Base-by-base conservation (phyloP, 257 asterid species). In the Solanum sparsipilum region DNA sequence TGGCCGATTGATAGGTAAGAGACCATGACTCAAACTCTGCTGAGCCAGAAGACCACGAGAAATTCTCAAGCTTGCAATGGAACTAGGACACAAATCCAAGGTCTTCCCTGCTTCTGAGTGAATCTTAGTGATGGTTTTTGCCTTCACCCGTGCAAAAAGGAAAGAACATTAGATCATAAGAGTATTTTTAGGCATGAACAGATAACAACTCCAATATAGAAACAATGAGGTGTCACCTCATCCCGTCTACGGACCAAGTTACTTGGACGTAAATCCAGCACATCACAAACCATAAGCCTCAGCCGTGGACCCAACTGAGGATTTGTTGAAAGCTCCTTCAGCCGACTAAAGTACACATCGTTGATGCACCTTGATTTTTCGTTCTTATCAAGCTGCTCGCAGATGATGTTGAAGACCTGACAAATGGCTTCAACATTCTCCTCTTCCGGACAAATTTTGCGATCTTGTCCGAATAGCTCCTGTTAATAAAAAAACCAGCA, bases 171-270 rank as follows among this genome's bases (percentile, higher is more conserved):
- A n/a, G 20, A 27, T 18, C 46, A 41, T 29, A 21, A 58, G 88
- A 87, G 27, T 16, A 74, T 21, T 35, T 46, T 35, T 38, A 6
- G 46, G 78, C 15, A 38, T 18, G 31, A 27, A 78, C 4, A 60
- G 88, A 1, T 3, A 86, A 52, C 39, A 86, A 83, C 25, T 29
- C 8, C 27, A 67, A 10, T 41, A 35, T 58, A 83, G 41, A 56
- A 58, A 20, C 25, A 58, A 84, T 29, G 86, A 84, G 72, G 39
- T 36, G 72, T 89, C 76, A 94, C 99, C 97, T 96, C 98, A 88
- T 95, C 99, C 23, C 98, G 93, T 48, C 98, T 94, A 20, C 98
- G 97, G 83, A 95, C 91, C 98, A 97, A 96, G 13, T 93, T 91
- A 91, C 93, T 92, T 67, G 96, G 15, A 21, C 99, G 98, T 89